Evolutionary conservation across 805 yeast genomes (phyloP).

Genomic region (Yarrowia keelungensis): DNA sequence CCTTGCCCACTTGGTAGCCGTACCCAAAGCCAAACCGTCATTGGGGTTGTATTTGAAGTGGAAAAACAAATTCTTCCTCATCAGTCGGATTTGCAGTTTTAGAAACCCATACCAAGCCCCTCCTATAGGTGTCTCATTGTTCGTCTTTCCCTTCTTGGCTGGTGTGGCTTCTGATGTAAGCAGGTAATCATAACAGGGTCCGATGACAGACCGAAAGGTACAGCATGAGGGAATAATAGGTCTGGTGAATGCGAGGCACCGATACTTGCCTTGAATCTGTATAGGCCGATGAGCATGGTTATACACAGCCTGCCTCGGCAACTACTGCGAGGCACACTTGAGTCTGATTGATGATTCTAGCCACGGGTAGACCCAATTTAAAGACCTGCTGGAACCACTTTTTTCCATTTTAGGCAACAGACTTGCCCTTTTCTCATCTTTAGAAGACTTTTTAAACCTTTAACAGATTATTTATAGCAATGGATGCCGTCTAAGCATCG

Average conservation of each 20-base stretch:
- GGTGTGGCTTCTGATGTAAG: too few species aligned
- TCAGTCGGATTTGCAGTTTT: background rate
- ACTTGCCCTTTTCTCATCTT: background rate
- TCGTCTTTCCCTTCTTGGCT: background rate
- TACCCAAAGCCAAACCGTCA: background rate
- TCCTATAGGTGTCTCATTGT: background rate
- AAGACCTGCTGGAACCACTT: background rate
- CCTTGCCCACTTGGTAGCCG: background rate
- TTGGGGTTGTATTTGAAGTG: background rate
- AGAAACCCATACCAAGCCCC: background rate
- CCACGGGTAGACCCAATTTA: too few species aligned
- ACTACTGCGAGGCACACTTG: too few species aligned
- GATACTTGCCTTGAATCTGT: too few species aligned
- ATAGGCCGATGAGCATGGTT: too few species aligned
- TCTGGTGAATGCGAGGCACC: too few species aligned
- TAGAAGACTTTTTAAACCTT: background rate
- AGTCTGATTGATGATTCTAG: too few species aligned
- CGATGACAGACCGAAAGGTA: too few species aligned
- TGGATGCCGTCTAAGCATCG: background rate
- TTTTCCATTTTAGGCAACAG: background rate
- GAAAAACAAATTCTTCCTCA: background rate
- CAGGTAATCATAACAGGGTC: too few species aligned
- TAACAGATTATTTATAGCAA: constrained; percentile 1
- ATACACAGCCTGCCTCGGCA: too few species aligned
- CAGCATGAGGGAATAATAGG: too few species aligned